Evolutionary conservation across 2,329 filamentous ascomycete genomes (phyloP), one percentile per base, ranked within the genome.

Genomic region (Plectosphaerella plurivora): DNA sequence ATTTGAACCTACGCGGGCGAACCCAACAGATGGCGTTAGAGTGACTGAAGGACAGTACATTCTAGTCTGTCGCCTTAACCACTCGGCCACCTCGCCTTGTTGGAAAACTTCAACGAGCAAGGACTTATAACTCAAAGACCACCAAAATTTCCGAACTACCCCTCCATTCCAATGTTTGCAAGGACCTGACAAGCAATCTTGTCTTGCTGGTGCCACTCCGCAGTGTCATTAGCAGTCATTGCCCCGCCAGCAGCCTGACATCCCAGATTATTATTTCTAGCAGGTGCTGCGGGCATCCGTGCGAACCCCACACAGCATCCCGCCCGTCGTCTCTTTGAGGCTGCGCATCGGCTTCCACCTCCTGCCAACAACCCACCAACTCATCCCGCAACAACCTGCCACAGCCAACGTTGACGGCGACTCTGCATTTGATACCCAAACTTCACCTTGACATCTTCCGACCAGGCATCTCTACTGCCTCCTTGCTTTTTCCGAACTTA

Each of bases 1-100:
- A 51, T 51, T 51, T 45, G 50, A 51, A 51, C 50, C 45, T 41
- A 51, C 50, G 50, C 50, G 50, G 50, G 50, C 50, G 50, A 51
- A 51, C 50, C 50, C 50, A 51, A 51, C 16, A 51, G 50, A 51
- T 51, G 37, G 37, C 37, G 37, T 41, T n/a, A 18, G 16, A 41
- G 37, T 15, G 15, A 15, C 37, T 41, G 37, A 4, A 22, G 16
- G 16, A 9, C 37, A 18, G 37, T 15, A 9, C 7, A 14, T 41
- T 41, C 37, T 41, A 41, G 37, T 41, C 37, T 41, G 37, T 41
- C 37, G 37, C 37, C 37, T 41, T 41, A 41, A 41, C 37, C 37
- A 41, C 37, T 41, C 37, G 37, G 37, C 37, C 37, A 41, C 37
- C 37, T 41, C 37, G 37, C 37, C 37, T n/a, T n/a, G 16, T 41